These are phyloP conservation scores for Aureobasidium leucospermi DNA, from an alignment of 2,329 filamentous ascomycete species.

Conservation along the genomic window DNA sequence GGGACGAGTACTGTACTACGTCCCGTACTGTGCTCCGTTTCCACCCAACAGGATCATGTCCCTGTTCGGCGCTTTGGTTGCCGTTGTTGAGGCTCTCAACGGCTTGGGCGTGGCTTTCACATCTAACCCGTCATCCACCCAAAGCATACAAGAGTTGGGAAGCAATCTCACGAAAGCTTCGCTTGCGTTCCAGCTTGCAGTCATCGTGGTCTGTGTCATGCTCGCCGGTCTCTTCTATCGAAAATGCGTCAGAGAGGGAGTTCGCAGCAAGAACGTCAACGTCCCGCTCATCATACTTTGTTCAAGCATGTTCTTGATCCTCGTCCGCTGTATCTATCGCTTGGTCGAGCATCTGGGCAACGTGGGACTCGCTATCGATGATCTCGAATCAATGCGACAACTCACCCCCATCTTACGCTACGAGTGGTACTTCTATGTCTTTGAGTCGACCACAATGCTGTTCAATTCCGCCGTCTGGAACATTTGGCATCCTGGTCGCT, in stretches of 20 bases:
- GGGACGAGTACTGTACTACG: slow-evolving; percentile 51
- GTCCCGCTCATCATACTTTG: slow-evolving; percentile 39
- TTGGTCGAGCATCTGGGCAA: slow-evolving; percentile 41
- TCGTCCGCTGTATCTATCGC: slow-evolving; percentile 43
- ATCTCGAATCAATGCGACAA: neutral
- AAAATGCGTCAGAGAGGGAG: slow-evolving; percentile 30
- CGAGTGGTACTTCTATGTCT: slow-evolving; percentile 48
- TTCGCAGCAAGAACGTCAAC: slow-evolving; percentile 37
- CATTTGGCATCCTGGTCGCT: slow-evolving; percentile 41
- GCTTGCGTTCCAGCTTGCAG: slow-evolving; percentile 39
- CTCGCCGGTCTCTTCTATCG: slow-evolving; percentile 40
- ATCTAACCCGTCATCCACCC: slow-evolving; percentile 27
- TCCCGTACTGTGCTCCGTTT: slow-evolving; percentile 50
- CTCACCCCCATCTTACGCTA: slow-evolving; percentile 31
- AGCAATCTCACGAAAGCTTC: slow-evolving; percentile 35
- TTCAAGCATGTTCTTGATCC: slow-evolving; percentile 39
- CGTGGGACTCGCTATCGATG: slow-evolving; percentile 22
- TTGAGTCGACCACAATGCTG: slow-evolving; percentile 46
- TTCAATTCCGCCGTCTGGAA: slow-evolving; percentile 44
- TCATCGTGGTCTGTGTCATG: slow-evolving; percentile 41
- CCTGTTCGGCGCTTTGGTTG: slow-evolving; percentile 46
- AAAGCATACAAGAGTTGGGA: slow-evolving; percentile 5
- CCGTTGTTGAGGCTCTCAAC: slow-evolving; percentile 43
- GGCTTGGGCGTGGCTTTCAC: slow-evolving; percentile 41
- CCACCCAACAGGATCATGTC: slow-evolving; percentile 51